phyloP scores from a whole-genome alignment of 1,284 basidiomycete species.

The Wallemia mellicola region DNA sequence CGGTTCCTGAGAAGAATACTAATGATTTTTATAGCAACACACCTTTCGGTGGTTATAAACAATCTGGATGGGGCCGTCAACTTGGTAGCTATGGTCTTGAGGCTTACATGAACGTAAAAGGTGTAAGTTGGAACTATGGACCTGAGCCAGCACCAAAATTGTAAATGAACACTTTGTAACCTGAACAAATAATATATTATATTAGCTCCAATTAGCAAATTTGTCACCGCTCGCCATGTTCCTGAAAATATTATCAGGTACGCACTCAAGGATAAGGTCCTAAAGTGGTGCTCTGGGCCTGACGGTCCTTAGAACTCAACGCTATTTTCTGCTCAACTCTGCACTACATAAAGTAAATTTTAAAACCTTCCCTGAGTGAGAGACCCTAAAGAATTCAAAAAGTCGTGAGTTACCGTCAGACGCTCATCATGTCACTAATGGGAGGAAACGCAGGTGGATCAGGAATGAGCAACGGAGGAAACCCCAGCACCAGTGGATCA shows the following conservation, averaged over 20 bases:
- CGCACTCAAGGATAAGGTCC: neutral
- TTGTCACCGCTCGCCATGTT: neutral
- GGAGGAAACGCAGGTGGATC: neutral
- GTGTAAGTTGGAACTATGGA: neutral
- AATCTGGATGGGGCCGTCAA: constrained; percentile 47
- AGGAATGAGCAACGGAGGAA: no score
- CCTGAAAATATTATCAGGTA: neutral
- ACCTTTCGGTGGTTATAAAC: constrained; percentile 81
- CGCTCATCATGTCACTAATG: neutral
- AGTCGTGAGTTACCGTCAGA: neutral
- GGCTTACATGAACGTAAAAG: constrained; percentile 55
- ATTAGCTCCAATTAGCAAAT: neutral
- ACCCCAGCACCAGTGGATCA: no score
- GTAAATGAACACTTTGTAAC: no score
- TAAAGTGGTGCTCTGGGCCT: no score
- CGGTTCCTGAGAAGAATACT: neutral
- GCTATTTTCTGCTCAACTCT: no score
- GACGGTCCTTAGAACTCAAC: no score
- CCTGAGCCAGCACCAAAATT: neutral
- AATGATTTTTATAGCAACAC: constrained; percentile 46
- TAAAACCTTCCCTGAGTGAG: no score
- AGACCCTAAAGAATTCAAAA: neutral
- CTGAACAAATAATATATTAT: neutral
- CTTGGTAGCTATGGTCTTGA: constrained; percentile 64
- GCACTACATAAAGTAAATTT: no score